phyloP scores from a whole-genome alignment of 768 basidiomycete genomes.

The Suillus fuscotomentosus region DNA sequence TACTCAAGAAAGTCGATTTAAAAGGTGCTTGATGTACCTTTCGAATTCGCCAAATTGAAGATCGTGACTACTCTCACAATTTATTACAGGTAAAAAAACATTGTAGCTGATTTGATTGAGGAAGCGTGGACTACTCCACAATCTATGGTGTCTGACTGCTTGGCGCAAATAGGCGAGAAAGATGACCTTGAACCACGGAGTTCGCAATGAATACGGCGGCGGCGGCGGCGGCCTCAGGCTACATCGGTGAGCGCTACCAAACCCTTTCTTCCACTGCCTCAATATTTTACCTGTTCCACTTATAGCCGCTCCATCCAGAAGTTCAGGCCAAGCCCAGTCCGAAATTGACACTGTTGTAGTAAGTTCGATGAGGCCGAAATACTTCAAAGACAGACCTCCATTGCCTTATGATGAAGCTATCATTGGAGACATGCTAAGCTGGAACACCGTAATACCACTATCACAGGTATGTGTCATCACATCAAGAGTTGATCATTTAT shows the following conservation, averaged over 20 bases:
- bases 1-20: constrained; percentile 12
- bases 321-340: constrained; percentile 20
- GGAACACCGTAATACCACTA: constrained; percentile 19
- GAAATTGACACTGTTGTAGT: constrained; percentile 16
- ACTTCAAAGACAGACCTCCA: constrained; percentile 15
- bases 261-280: background rate
- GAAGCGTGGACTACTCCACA: constrained; percentile 17
- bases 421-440: constrained; percentile 21
- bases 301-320: constrained; percentile 16
- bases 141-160: constrained; percentile 22
- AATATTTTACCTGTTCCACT: background rate
- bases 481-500: background rate
- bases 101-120: constrained; percentile 9
- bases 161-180: constrained; percentile 5
- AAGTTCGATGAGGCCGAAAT: constrained; percentile 16
- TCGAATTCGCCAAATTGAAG: constrained; percentile 22
- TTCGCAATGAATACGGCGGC: constrained; percentile 19
- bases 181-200: constrained; percentile 11
- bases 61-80: background rate
- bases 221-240: constrained; percentile 9
- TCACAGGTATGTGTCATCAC: constrained; percentile 12
- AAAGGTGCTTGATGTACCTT: constrained; percentile 16
- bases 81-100: background rate
- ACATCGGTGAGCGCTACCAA: constrained; percentile 17
- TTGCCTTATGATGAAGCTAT: constrained; percentile 11